Conservation (phyloP, 176 grass and related monocot genomes). For the Aegilops bicornis region DNA sequence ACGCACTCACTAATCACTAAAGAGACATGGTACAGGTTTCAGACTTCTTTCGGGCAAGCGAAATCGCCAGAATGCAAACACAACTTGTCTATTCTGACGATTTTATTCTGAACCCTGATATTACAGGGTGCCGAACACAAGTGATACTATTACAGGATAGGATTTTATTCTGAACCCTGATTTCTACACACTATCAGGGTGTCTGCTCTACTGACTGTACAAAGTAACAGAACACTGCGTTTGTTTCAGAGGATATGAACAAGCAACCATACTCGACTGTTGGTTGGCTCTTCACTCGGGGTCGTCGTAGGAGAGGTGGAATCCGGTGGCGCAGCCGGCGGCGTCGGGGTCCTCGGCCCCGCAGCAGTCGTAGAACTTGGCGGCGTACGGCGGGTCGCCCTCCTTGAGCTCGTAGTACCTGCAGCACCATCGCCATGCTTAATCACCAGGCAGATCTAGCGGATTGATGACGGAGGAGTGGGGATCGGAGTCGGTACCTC, state of each 20-base stretch:
- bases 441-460: not conserved
- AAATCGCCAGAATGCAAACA: too few relatives aligned
- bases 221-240: not conserved
- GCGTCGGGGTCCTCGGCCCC: slow-evolving; percentile 85
- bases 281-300: not conserved
- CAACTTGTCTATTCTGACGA: too few relatives aligned
- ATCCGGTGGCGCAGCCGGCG: slow-evolving; percentile 56
- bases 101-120: too few relatives aligned
- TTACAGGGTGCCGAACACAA: too few relatives aligned
- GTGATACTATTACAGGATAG: too few relatives aligned
- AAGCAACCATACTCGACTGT: not conserved
- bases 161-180: not conserved
- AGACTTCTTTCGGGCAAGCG: too few relatives aligned
- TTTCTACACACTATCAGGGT: not conserved
- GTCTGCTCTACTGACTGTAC: not conserved
- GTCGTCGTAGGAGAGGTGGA: slow-evolving; percentile 83
- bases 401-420: slow-evolving; percentile 84
- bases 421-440: not conserved
- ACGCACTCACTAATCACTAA: too few relatives aligned
- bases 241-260: not conserved
- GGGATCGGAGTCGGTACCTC: slow-evolving; percentile 52
- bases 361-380: slow-evolving; percentile 89
- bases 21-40: too few relatives aligned
- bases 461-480: not conserved
- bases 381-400: slow-evolving; percentile 75